These are phyloP conservation scores for Pleurotus salmoneostramineus DNA, from an alignment of 768 basidiomycete species.

Conservation along the genomic window DNA sequence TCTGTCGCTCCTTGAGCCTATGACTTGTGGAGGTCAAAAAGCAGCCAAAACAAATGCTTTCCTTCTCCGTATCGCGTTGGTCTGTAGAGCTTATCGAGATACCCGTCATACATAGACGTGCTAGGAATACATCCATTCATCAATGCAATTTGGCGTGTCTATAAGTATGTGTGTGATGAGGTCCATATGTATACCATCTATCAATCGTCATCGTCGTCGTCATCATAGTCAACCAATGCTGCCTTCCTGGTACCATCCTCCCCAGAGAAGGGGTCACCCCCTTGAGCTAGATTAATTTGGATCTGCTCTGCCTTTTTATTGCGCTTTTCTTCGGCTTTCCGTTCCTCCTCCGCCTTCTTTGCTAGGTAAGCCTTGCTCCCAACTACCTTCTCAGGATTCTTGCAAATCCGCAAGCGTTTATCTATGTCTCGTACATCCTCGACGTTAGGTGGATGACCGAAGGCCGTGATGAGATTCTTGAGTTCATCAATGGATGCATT, in stretches of 20 bases:
- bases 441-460: slow-evolving; percentile 66
- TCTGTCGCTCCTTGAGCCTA: slow-evolving; percentile 30
- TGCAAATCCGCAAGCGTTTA: slow-evolving; percentile 79
- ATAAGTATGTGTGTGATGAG: slow-evolving; percentile 13
- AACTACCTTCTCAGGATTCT: slow-evolving; percentile 93
- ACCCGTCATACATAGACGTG: slow-evolving; percentile 13
- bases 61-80: slow-evolving; percentile 9
- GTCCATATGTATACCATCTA: slow-evolving; percentile 18
- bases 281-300: slow-evolving; percentile 35
- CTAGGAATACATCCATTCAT: slow-evolving; percentile 16
- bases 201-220: slow-evolving; percentile 45
- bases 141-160: slow-evolving; percentile 1
- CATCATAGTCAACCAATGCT: slow-evolving; percentile 53
- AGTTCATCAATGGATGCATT: slow-evolving; percentile 46
- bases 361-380: slow-evolving; percentile 82
- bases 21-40: slow-evolving; percentile 56
- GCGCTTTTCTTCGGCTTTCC: slow-evolving; percentile 65
- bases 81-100: slow-evolving; percentile 16
- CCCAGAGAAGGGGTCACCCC: slow-evolving; percentile 71
- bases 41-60: slow-evolving; percentile 47
- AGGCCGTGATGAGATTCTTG: slow-evolving; percentile 45
- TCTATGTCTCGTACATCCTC: slow-evolving; percentile 89
- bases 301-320: slow-evolving; percentile 53
- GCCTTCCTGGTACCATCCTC: slow-evolving; percentile 34
- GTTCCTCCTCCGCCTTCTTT: slow-evolving; percentile 70